Evolutionary conservation across 2,329 filamentous ascomycete genomes (phyloP), one percentile per base, ranked within the genome.

Genomic region (Calycina marina): DNA sequence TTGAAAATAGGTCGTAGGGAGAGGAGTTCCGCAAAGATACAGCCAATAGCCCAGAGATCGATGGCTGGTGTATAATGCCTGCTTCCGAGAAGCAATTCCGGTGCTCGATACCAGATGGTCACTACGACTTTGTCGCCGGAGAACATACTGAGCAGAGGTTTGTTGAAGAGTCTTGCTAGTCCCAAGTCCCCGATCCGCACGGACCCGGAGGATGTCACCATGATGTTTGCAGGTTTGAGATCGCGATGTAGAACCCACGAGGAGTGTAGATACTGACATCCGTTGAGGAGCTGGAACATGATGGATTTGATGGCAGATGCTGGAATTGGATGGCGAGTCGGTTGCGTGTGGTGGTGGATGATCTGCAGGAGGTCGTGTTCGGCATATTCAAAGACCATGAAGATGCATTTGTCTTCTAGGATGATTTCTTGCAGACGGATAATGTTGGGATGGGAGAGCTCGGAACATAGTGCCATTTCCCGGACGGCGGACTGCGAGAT

Each of bases 351-450:
- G 53, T 96, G 86, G 54, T 98, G 90, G 45, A 98, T 94, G 53
- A 98, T 96, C 56, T 98, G 90, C 4, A 98, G 65, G 22, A 98
- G 62, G 56, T 98, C 90, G 56, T 98, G 90, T 57, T 98, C 90
- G 44, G 90, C 90, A 55, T 93, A 98, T 56, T 96, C 90, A 47
- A 98, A 96, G 2, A 98, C 86, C 80, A 98, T 98, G 59, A 86
- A 98, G 54, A 98, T 96, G 60, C 86, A 94, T 61, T 96, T 96
- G 56, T 93, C 86, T 59, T 98, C 88, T 3, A 98, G 67, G 48
- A 98, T 93, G 49, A 93, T 96, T 58, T 98, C 90, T 40, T 88
- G 75, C 1, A 94, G 72, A 37, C 79, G 75, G 44, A 98, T 88
- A 18, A 98, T 77, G 53, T 96, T 96, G 35, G 72, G 64, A 55